Percentiles rank a stretch among this genome's conserved stretches.
phyloP scores from a whole-genome alignment of 2,329 filamentous ascomycete genomes.

The Furcasterigmium sp. region DNA sequence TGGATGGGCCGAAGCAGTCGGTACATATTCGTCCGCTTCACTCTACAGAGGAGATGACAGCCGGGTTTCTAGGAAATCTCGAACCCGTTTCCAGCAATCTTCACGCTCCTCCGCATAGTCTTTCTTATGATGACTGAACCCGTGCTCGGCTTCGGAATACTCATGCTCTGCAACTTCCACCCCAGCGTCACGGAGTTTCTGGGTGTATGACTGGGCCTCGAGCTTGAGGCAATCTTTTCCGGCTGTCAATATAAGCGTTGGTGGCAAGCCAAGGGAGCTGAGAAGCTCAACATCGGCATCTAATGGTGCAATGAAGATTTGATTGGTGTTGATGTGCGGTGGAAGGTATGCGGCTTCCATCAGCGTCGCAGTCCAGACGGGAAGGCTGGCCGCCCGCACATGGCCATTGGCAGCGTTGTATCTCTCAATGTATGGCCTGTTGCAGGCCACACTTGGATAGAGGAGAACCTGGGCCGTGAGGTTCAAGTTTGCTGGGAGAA shows the following conservation, averaged over 20 bases:
- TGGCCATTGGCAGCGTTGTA: neutral
- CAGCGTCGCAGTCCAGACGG: neutral
- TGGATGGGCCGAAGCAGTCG: no score
- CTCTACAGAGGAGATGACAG: no score
- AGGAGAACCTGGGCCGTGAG: neutral
- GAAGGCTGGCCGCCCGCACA: neutral
- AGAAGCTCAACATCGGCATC: neutral
- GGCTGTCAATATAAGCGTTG: neutral
- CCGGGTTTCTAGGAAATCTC: no score
- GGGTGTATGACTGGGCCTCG: neutral
- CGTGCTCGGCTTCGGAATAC: neutral
- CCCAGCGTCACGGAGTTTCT: neutral
- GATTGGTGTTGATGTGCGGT: neutral
- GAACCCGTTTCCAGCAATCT: no score
- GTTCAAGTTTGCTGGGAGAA: neutral
- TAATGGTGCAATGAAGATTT: neutral
- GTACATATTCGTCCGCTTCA: no score
- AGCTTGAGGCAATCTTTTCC: neutral
- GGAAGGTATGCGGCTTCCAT: conserved; percentile 1
- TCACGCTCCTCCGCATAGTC: neutral
- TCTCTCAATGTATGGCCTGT: neutral
- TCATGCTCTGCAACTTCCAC: neutral
- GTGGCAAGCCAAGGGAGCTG: neutral
- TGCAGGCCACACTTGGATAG: neutral
- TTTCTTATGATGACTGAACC: neutral